Percentiles rank a stretch among this genome's conserved stretches.
These are phyloP conservation scores for Hymenotorrendiella dingleyae DNA, from an alignment of 2,329 filamentous ascomycete genomes.

Conservation along the genomic window DNA sequence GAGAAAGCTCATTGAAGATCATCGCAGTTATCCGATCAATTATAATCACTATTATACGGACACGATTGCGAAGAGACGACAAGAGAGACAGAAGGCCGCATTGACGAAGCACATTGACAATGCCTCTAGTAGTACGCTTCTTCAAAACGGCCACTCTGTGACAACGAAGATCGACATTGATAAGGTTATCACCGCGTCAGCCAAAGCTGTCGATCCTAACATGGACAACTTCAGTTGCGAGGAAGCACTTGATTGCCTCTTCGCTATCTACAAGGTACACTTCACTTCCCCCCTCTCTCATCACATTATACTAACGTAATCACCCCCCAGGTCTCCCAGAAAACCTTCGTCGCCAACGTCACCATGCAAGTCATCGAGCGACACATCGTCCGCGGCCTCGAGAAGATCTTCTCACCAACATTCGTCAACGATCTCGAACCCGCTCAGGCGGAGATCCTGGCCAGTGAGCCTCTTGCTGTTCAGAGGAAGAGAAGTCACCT, in stretches of 20 bases:
- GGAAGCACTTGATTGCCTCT: conserved; percentile 27
- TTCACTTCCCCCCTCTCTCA: background rate
- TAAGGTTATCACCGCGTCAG: conserved; percentile 4
- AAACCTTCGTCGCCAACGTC: conserved; percentile 31
- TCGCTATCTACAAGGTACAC: conserved; percentile 32
- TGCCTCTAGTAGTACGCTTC: background rate
- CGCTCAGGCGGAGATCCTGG: conserved; percentile 18
- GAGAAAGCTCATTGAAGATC: conserved; percentile 25
- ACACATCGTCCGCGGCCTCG: conserved; percentile 28
- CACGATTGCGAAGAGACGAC: conserved; percentile 22
- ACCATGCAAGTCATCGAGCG: conserved; percentile 32
- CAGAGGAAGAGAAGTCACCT: conserved; percentile 23
- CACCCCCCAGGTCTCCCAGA: conserved; percentile 25
- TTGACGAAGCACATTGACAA: background rate
- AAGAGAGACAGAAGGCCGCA: conserved; percentile 5
- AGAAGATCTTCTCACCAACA: conserved; percentile 28
- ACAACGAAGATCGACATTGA: conserved; percentile 9
- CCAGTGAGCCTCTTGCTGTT: conserved; percentile 22
- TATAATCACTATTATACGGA: conserved; percentile 35
- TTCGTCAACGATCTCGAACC: conserved; percentile 16
- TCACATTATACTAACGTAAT: background rate
- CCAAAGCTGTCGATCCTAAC: conserved; percentile 13
- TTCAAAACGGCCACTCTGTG: background rate
- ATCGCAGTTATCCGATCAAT: conserved; percentile 28
- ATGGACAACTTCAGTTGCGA: conserved; percentile 29